These are phyloP conservation scores for Eruca vesicaria DNA, from an alignment of 441 rosid genomes.

Conservation along the genomic window DNA sequence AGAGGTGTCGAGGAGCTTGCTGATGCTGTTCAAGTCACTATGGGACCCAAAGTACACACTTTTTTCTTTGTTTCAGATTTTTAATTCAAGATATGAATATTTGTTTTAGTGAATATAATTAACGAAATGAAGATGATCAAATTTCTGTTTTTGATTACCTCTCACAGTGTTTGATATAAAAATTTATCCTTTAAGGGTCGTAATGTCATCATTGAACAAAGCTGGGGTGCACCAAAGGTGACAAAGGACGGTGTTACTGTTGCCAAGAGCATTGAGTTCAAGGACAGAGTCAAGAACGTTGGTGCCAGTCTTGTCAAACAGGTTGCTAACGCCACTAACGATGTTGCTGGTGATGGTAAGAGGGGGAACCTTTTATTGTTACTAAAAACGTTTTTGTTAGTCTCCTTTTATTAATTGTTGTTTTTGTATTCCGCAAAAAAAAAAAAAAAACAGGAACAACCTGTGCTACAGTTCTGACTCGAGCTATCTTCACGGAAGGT, in stretches of 20 bases:
- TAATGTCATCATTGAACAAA: constrained; percentile 78
- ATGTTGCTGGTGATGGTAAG: constrained; percentile 89
- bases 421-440: not conserved
- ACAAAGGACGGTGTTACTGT: constrained; percentile 90
- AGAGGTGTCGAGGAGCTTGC: constrained; percentile 86
- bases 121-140: not conserved
- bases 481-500: constrained; percentile 78
- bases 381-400: not conserved
- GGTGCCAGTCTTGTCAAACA: constrained; percentile 97
- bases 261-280: constrained; percentile 85
- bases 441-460: constrained; percentile 59
- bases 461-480: constrained; percentile 82
- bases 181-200: constrained; percentile 51
- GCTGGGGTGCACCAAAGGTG: constrained; percentile 81
- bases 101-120: not conserved
- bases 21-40: constrained; percentile 80
- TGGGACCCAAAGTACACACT: constrained; percentile 74
- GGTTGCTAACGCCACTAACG: constrained; percentile 96
- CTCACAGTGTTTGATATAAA: not conserved
- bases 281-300: constrained; percentile 80
- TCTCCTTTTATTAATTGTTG: not conserved
- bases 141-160: not conserved
- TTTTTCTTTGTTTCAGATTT: not conserved
- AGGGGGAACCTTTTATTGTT: not conserved
- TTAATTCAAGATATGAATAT: not conserved